phyloP scores from a whole-genome alignment of 2,329 filamentous ascomycete genomes.

The Leptosphaerulina australis region DNA sequence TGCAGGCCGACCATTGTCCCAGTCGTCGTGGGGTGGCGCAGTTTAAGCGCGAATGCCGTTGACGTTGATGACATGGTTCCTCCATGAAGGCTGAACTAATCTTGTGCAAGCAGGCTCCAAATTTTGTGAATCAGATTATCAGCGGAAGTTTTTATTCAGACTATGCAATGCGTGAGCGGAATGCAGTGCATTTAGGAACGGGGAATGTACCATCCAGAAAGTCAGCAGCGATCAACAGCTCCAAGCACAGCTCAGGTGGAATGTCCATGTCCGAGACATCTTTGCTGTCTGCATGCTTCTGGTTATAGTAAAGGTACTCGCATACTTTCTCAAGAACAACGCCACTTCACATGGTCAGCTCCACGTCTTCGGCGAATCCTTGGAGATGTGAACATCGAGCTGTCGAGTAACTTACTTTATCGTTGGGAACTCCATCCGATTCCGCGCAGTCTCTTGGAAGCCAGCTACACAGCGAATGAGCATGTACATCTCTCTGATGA shows the following conservation, averaged over 20 bases:
- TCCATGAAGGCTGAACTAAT: neutral
- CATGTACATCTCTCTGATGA: neutral
- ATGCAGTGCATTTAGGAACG: neutral
- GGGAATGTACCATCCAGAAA: slow-evolving; percentile 60
- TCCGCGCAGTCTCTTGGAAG: slow-evolving; percentile 69
- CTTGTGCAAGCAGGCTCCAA: neutral
- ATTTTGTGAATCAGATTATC: neutral
- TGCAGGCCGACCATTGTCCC: too few species aligned
- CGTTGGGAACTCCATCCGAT: slow-evolving; percentile 71
- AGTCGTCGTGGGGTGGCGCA: too few species aligned
- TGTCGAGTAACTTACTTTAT: slow-evolving; percentile 65
- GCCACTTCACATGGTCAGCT: slow-evolving; percentile 58
- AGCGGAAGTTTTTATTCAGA: neutral
- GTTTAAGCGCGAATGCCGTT: too few species aligned
- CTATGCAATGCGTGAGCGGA: neutral
- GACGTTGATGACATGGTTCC: too few species aligned
- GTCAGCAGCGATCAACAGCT: slow-evolving; percentile 78
- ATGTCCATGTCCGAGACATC: slow-evolving; percentile 83
- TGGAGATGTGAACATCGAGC: neutral
- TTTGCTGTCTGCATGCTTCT: slow-evolving; percentile 71
- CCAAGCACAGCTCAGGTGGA: slow-evolving; percentile 76
- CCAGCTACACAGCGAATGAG: slow-evolving; percentile 54
- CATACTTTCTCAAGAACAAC: slow-evolving; percentile 79
- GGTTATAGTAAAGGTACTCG: slow-evolving; percentile 84
- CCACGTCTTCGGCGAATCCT: neutral